Percentiles rank a stretch among this genome's conserved stretches.
Evolutionary conservation across 2,329 filamentous ascomycete genomes (phyloP).

Genomic region (Nemania sp.): DNA sequence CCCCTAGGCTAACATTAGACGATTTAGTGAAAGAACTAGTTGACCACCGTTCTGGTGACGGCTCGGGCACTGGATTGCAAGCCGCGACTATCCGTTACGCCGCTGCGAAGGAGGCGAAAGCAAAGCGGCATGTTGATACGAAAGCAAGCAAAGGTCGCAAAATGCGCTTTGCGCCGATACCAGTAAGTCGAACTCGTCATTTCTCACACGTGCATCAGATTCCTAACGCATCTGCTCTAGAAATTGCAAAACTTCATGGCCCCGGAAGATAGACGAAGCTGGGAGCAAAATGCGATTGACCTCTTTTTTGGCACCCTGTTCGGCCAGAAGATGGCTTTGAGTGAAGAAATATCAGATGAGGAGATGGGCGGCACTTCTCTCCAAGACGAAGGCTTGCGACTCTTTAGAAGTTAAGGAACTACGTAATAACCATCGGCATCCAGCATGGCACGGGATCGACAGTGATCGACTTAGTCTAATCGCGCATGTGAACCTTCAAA

Average conservation of each 20-base stretch:
- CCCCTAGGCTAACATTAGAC: constrained; percentile 8
- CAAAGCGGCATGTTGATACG: constrained; percentile 83
- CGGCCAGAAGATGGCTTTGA: constrained; percentile 68
- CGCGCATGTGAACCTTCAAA: constrained; percentile 6
- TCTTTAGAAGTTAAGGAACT: constrained; percentile 48
- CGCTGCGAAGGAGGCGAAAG: constrained; percentile 74
- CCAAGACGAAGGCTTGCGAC: constrained; percentile 56
- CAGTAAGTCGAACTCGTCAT: constrained; percentile 14
- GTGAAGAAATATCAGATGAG: constrained; percentile 58
- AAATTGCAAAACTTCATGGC: constrained; percentile 99
- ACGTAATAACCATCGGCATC: constrained; percentile 8
- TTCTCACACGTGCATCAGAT: neutral
- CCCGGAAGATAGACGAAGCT: constrained; percentile 76
- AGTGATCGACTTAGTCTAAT: constrained; percentile 13
- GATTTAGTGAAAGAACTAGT: constrained; percentile 79
- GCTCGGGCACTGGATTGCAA: constrained; percentile 49
- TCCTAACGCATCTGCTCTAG: constrained; percentile 65
- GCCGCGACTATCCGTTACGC: constrained; percentile 64
- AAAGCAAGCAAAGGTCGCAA: constrained; percentile 95
- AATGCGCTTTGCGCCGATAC: constrained; percentile 70
- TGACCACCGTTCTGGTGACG: constrained; percentile 79
- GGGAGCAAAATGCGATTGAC: constrained; percentile 81
- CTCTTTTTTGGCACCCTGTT: constrained; percentile 75
- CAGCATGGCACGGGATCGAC: constrained; percentile 14
- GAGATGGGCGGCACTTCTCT: constrained; percentile 54